Percentiles rank a stretch among this genome's conserved stretches.
phyloP scores from a whole-genome alignment of 805 yeast genomes.

The Maudiozyma bulderi region DNA sequence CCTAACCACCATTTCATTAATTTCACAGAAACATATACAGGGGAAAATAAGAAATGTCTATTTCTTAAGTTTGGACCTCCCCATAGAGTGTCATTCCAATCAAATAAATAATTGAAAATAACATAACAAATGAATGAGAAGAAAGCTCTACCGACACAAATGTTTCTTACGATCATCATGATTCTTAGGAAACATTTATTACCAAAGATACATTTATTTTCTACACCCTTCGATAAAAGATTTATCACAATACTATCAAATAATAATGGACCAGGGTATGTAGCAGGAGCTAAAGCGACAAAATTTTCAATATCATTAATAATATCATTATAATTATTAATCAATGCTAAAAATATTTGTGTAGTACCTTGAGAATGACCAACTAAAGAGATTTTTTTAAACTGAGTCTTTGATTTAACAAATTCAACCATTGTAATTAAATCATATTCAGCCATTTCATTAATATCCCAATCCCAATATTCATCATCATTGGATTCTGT shows the following conservation, averaged over 20 bases:
- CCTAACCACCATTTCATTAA: conserved; percentile 92
- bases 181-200: conserved; percentile 65
- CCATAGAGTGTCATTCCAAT: conserved; percentile 80
- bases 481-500: conserved; percentile 34
- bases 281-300: conserved; percentile 81
- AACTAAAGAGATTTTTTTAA: conserved; percentile 45
- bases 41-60: conserved; percentile 77
- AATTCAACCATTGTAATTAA: conserved; percentile 61
- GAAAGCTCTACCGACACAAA: conserved; percentile 38
- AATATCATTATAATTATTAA: conserved; percentile 28
- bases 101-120: conserved; percentile 78
- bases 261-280: conserved; percentile 72
- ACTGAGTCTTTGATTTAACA: conserved; percentile 36
- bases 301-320: conserved; percentile 54
- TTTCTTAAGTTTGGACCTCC: conserved; percentile 49
- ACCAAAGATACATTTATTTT: conserved; percentile 53
- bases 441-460: conserved; percentile 71
- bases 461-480: conserved; percentile 92
- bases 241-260: conserved; percentile 50
- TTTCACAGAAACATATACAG: conserved; percentile 71
- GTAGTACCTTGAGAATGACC: conserved; percentile 95
- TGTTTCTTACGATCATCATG: conserved; percentile 49
- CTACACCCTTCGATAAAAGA: conserved; percentile 44
- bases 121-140: conserved; percentile 60
- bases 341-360: conserved; percentile 63